Evolutionary conservation across 202 grass and related monocot genomes (phyloP).

Genomic region (Setaria italica): DNA sequence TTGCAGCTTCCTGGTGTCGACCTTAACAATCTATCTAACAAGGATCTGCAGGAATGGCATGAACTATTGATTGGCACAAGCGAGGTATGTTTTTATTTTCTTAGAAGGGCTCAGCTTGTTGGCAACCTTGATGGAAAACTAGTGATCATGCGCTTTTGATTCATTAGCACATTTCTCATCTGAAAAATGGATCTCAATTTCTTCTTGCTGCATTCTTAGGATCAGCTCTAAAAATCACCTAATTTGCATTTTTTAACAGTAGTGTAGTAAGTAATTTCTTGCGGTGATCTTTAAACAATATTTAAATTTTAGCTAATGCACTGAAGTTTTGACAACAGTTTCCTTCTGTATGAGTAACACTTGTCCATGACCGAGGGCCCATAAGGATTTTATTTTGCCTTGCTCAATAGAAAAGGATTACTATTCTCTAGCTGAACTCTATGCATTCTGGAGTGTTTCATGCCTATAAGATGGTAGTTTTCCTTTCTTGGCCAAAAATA

Average conservation of each 20-base stretch:
- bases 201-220: not conserved
- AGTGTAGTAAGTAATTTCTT: not conserved
- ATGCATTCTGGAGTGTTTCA: not conserved
- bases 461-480: not conserved
- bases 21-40: constrained; percentile 57
- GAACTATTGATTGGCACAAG: constrained; percentile 41
- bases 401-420: not conserved
- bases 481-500: not conserved
- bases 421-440: not conserved
- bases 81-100: constrained; percentile 28
- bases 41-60: constrained; percentile 50
- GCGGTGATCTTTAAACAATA: not conserved
- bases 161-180: not conserved
- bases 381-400: not conserved
- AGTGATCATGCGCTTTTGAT: not conserved
- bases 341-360: not conserved
- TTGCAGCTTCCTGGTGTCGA: constrained; percentile 63
- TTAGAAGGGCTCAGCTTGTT: not conserved
- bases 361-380: not conserved
- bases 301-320: not conserved
- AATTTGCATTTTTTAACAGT: not conserved
- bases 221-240: not conserved
- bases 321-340: not conserved
- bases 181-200: not conserved
- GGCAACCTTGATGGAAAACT: not conserved